Evolutionary conservation across 2,329 filamentous ascomycete genomes (phyloP).

Genomic region (Elsinoe necatrix): DNA sequence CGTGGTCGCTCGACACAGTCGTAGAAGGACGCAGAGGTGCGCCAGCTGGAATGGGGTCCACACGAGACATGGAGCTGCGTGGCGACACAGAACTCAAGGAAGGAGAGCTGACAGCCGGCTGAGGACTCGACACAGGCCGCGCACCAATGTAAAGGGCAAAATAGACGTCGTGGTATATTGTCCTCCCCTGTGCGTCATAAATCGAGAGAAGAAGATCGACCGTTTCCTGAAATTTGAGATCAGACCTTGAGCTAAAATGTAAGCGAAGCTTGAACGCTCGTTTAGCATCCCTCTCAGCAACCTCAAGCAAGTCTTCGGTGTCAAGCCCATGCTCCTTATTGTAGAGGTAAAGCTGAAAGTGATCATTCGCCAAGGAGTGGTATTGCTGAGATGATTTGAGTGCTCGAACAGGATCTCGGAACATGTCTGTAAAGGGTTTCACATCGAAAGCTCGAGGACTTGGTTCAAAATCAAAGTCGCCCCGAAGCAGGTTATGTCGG

Average conservation of each 20-base stretch:
- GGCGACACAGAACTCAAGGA: not conserved
- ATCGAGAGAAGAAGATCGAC: conserved; percentile 12
- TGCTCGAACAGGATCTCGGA: not conserved
- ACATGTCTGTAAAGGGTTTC: not conserved
- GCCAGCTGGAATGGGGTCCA: not conserved
- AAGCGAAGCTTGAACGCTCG: conserved; percentile 12
- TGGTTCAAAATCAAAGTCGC: not conserved
- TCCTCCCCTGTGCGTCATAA: conserved; percentile 6
- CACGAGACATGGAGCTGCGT: not conserved
- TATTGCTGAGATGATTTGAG: conserved; percentile 4
- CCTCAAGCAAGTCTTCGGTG: not conserved
- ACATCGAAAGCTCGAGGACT: not conserved
- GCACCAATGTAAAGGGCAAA: not conserved
- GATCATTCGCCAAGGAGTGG: not conserved
- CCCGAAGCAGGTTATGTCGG: conserved; percentile 1
- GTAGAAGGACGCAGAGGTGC: not conserved
- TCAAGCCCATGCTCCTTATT: conserved; percentile 7
- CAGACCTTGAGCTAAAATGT: not conserved
- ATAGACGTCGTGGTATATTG: not conserved
- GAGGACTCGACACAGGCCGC: not conserved
- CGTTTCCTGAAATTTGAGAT: not conserved
- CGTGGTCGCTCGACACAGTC: not conserved
- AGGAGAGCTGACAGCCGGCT: not conserved
- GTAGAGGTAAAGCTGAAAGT: conserved; percentile 6
- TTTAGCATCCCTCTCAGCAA: conserved; percentile 12